Evolutionary conservation across 441 rosid genomes (phyloP), one percentile per base, ranked within the genome.

Genomic region (Jatropha podagrica): DNA sequence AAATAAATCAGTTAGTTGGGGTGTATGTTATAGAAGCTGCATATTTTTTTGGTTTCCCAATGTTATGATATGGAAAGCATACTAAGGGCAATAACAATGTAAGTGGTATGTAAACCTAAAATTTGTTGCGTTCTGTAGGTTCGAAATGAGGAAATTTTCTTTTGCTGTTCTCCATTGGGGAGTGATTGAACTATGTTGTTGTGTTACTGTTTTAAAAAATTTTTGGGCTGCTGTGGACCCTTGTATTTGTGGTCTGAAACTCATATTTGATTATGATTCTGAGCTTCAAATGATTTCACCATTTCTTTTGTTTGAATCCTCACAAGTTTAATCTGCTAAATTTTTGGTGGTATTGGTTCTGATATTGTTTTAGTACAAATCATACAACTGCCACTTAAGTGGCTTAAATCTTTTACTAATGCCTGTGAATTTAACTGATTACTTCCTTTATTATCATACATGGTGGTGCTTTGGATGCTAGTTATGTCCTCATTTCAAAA

Each of bases 381-480:
- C 40, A 46, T 75, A n/a, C 37, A 12, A 23, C 38, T 55, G 59
- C 32, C 17, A 69, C 40, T 60, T 64, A 37, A 71, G 75, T 18
- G 54, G 13, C 26, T 58, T 7, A 58, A 2, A 7, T 18, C 23
- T 55, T 75, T 71, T 72, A 10, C 15, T 13, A 46, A 55, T 13
- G 32, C 37, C 26, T 15, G 65, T 37, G 41, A 69, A 65, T 26
- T 68, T 10, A 68, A 40, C 27, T 32, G 32, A 13, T 27, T 52
- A 1, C 59, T 37, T 62, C 11, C 46, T 49, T 74, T 23, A 23
- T 55, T 74, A 40, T 66, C 2, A 4, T 41, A n/a, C 18, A 4
- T 40, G 11, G 65, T 66, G 55, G 62, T 40, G 55, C 73, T 67
- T 60, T 20, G 38, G 56, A 60, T 78, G 38, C 76, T 63, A 41